Evolutionary conservation across 805 yeast species (phyloP).

Genomic region (Pichia manshurica): DNA sequence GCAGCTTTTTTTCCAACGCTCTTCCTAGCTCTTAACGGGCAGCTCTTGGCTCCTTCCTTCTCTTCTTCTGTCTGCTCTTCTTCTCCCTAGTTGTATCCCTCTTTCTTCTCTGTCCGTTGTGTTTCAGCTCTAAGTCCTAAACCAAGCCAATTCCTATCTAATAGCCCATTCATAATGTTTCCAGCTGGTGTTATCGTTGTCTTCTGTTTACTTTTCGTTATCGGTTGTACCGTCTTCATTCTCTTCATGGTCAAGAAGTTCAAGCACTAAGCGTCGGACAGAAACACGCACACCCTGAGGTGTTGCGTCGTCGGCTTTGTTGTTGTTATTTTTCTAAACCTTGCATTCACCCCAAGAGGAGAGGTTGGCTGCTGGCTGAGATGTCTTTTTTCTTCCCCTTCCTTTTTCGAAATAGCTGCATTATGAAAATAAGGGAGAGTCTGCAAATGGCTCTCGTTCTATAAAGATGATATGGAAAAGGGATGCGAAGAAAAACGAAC

Average conservation of each 20-base stretch:
- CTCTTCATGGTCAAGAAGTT: conserved; percentile 29
- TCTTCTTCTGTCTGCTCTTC: conserved; percentile 3
- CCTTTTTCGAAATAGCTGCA: too few relatives aligned
- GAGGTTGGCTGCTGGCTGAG: too few relatives aligned
- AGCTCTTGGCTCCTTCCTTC: not conserved
- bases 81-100: not conserved
- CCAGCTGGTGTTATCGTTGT: conserved; percentile 65
- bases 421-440: too few relatives aligned
- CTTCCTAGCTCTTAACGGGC: not conserved
- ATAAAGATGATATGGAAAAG: too few relatives aligned
- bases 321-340: too few relatives aligned
- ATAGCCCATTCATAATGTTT: conserved; percentile 35
- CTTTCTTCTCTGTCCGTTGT: not conserved
- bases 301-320: too few relatives aligned
- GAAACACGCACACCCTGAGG: too few relatives aligned
- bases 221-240: conserved; percentile 29
- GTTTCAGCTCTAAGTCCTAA: not conserved
- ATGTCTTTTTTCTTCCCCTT: too few relatives aligned
- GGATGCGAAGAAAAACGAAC: too few relatives aligned
- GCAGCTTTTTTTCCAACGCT: not conserved
- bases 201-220: conserved; percentile 48
- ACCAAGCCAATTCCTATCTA: not conserved
- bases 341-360: too few relatives aligned
- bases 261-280: conserved; percentile 27
- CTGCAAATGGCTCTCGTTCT: too few relatives aligned